Percentiles rank a stretch among this genome's conserved stretches.
phyloP scores from a whole-genome alignment of 2,329 filamentous ascomycete genomes.

The Fusarium gaditjirri region DNA sequence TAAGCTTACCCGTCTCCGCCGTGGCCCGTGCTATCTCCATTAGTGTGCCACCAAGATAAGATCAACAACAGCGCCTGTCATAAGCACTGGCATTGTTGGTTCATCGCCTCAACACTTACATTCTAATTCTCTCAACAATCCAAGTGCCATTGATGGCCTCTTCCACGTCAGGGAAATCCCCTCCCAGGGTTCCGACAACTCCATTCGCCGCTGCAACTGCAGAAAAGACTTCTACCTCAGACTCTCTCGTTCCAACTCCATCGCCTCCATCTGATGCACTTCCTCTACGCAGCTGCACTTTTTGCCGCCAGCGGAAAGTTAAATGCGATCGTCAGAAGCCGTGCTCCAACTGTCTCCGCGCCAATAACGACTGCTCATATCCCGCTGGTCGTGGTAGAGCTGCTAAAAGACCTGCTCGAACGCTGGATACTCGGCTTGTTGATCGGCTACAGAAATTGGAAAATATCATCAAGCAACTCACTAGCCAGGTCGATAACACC shows the following conservation, averaged over 20 bases:
- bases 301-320: neutral
- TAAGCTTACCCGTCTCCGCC: constrained; percentile 1
- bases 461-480: neutral
- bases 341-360: neutral
- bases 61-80: neutral
- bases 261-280: neutral
- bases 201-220: fast-evolving
- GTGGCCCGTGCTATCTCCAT: neutral
- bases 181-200: fast-evolving
- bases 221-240: fast-evolving
- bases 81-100: too few species aligned
- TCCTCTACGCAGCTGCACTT: neutral
- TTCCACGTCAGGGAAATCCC: fast-evolving
- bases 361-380: fast-evolving
- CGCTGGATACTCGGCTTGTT: neutral
- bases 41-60: neutral
- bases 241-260: fast-evolving
- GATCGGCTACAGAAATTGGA: neutral
- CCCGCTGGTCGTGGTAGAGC: neutral
- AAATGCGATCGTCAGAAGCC: neutral
- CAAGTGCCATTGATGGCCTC: neutral
- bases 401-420: fast-evolving
- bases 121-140: too few species aligned
- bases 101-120: too few species aligned
- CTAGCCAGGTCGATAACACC: neutral